Percentiles rank a stretch among this genome's conserved stretches.
Evolutionary conservation across 176 grass and related monocot species (phyloP).

Genomic region (Eragrostis curvula): DNA sequence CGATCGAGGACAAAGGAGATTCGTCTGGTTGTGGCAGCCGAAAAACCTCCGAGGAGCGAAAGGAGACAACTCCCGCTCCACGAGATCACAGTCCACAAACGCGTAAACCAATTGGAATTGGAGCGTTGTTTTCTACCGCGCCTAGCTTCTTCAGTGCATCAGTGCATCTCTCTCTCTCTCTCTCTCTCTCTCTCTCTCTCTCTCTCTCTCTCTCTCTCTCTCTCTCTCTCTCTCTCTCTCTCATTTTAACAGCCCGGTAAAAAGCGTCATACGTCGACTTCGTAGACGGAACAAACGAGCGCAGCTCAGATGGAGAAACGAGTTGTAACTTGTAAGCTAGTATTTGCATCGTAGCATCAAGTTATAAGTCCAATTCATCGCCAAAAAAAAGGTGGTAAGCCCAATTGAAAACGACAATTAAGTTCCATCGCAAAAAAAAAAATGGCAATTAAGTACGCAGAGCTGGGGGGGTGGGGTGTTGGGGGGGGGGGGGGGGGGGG

Average conservation of each 20-base stretch:
- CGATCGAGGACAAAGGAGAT: background rate
- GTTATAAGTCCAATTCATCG: too few species aligned
- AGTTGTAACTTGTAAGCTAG: background rate
- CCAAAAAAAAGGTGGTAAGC: too few species aligned
- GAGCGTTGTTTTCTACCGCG: conserved; percentile 42
- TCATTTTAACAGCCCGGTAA: background rate
- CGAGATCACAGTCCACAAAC: background rate
- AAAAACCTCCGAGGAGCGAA: conserved; percentile 34
- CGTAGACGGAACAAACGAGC: conserved; percentile 13
- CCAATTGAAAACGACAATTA: too few species aligned
- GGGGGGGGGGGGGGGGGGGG: too few species aligned
- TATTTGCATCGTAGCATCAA: background rate
- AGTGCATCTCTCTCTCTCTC: background rate
- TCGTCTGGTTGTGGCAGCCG: conserved; percentile 20
- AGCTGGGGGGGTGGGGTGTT: too few species aligned
- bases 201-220: background rate
- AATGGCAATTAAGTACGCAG: too few species aligned
- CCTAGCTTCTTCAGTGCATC: background rate
- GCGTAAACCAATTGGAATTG: conserved; percentile 28
- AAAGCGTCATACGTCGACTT: conserved; percentile 27
- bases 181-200: background rate
- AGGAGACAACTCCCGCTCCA: conserved; percentile 15
- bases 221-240: conserved; percentile 1
- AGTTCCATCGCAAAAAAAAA: too few species aligned
- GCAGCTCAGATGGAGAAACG: background rate